Evolutionary conservation across 305 asterid genomes (phyloP).

Genomic region (Solanum chacoense): DNA sequence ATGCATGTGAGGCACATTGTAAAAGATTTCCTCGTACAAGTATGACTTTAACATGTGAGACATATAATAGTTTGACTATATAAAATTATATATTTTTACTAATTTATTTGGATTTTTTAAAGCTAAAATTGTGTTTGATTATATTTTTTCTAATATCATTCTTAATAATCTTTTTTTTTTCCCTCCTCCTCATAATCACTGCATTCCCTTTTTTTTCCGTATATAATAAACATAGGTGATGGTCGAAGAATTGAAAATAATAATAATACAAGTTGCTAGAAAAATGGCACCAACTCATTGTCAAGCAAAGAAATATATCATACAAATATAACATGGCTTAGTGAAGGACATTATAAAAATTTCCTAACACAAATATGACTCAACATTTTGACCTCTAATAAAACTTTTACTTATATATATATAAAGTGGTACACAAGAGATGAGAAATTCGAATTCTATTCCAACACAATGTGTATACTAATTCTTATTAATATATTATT

Average conservation of each 20-base stretch:
- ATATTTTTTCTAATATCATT: background rate
- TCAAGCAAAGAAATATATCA: too few relatives aligned
- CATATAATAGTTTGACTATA: background rate
- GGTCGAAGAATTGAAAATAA: background rate
- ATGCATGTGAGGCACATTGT: background rate
- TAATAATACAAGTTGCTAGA: too few relatives aligned
- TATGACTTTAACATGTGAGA: background rate
- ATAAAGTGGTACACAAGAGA: background rate
- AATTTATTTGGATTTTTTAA: background rate
- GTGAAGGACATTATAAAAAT: too few relatives aligned
- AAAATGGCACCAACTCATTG: too few relatives aligned
- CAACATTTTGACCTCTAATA: background rate
- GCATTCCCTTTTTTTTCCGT: background rate
- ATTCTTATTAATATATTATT: background rate
- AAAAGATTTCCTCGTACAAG: background rate
- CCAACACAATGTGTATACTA: background rate
- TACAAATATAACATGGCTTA: too few relatives aligned
- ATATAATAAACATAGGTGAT: background rate
- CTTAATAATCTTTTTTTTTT: background rate
- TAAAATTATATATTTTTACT: background rate
- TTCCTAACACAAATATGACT: too few relatives aligned
- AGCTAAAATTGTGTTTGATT: background rate
- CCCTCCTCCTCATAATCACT: background rate
- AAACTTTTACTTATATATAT: too few relatives aligned
- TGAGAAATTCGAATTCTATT: background rate